A percentile compares a stretch with the other conserved stretches of the same genome.
Evolutionary conservation across 352 stramenopile species (phyloP).

Genomic region (Blastocystis sp.): DNA sequence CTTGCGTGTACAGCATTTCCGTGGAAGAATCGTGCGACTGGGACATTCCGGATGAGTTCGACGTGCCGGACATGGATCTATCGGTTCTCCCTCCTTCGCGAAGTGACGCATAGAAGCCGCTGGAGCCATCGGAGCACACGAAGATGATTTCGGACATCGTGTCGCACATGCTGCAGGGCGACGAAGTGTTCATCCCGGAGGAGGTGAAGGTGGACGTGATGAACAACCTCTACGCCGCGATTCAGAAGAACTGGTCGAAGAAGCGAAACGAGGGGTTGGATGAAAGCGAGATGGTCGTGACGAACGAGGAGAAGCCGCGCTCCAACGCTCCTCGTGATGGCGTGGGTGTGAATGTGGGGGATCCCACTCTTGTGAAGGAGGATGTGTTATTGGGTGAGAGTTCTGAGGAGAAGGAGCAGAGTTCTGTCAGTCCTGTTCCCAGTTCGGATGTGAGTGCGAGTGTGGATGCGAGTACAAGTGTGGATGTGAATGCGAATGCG

Average conservation of each 20-base stretch:
- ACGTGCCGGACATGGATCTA: background rate
- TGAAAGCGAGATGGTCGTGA: no score
- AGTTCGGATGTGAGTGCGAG: no score
- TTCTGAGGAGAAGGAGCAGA: no score
- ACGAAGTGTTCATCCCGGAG: slow-evolving; percentile 44
- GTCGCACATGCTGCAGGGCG: slow-evolving; percentile 2
- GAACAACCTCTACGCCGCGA: background rate
- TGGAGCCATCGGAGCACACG: background rate
- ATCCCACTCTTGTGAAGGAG: no score
- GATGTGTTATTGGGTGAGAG: no score
- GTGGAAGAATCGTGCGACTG: background rate
- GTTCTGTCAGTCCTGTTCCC: no score
- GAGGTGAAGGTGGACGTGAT: slow-evolving; percentile 38
- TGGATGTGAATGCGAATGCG: no score
- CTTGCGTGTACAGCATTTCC: background rate
- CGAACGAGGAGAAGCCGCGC: no score
- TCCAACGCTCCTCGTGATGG: no score
- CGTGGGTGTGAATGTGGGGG: no score
- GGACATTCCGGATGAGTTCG: background rate
- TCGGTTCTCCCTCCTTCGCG: background rate
- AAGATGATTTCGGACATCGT: background rate
- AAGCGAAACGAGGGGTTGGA: no score
- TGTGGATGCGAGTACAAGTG: no score
- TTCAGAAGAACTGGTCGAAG: slow-evolving; percentile 9
- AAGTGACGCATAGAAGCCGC: background rate